Conservation (phyloP, 108 stramenopile species). For the Conticribra guillardii region DNA sequence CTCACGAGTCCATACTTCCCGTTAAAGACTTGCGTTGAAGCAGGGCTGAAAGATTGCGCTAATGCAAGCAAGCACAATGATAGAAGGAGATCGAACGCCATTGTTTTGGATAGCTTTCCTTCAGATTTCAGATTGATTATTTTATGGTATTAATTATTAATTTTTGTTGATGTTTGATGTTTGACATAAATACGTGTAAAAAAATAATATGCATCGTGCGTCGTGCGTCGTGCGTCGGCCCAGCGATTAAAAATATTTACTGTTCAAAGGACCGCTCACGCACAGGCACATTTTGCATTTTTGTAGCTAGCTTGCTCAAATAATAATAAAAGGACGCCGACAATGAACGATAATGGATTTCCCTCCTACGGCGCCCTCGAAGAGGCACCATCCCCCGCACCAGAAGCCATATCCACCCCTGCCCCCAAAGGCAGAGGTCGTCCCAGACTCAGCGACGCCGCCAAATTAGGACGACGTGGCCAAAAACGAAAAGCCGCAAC, state of each 20-base stretch:
- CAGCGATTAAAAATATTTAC: no score
- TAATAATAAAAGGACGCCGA: not conserved
- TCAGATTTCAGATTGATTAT: no score
- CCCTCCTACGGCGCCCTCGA: not conserved
- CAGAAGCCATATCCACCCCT: not conserved
- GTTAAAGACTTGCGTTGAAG: not conserved
- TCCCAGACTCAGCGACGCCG: not conserved
- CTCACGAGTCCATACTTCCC: not conserved
- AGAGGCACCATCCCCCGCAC: slow-evolving; percentile 2
- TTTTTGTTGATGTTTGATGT: no score
- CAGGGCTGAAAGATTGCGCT: slow-evolving; percentile 15
- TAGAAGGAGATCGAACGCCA: slow-evolving; percentile 4
- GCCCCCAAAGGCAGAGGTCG: not conserved
- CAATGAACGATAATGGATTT: not conserved
- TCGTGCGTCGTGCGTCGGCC: no score
- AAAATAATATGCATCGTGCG: no score
- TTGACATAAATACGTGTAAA: no score
- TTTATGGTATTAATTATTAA: no score
- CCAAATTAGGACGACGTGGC: slow-evolving; percentile 14
- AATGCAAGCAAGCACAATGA: slow-evolving; percentile 4
- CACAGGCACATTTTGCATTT: no score
- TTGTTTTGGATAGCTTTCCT: no score
- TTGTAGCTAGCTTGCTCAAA: no score
- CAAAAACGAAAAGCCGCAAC: slow-evolving; percentile 12
- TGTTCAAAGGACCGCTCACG: no score